Evolutionary conservation across 2,329 filamentous ascomycete species (phyloP), one percentile per base, ranked within the genome.

Genomic region (Ascochyta fabae): DNA sequence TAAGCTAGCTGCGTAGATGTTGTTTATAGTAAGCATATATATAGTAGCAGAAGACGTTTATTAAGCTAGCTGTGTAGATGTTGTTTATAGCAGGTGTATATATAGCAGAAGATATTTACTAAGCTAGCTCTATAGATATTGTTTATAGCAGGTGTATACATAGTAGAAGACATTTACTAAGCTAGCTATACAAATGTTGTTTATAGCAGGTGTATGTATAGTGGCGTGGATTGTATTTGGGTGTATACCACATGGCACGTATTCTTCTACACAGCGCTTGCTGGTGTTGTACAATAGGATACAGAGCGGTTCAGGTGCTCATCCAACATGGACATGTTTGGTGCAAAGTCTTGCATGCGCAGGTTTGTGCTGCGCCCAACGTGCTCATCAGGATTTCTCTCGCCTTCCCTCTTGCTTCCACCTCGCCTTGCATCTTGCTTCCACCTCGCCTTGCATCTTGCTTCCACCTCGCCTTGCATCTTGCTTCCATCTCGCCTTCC

Each of bases 21-120:
- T 26, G 19, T 24, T 16, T 22, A 42, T 47, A 41, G 34, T 16
- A n/a, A 41, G 42, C 43, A 53, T 60, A 39, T 61, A 51, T 61
- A 61, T 60, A 51, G 53, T 51, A 43, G 22, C 29, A 27, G 48
- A 6, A 12, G 16, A 16, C 16, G 16, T 16, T 16, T 16, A 1
- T 1, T 16, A 16, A 16, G 16, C 16, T 16, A 16, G 16, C 16
- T 16, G 16, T 1, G 24, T 15, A 33, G 3, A 33, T 33, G 4
- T 15, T 12, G 4, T 10, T 33, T 4, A 9, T 33, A 33, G 1
- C 3, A 16, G 16, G 16, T 16, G 16, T 16, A 16, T 16, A 16
- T 1, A 16, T 16, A 16, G 62, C 86, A 87, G 73, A 80, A 79
- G 74, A 74, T 65, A 16, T 76, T 80, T 58, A 61, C 56, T 1